A percentile compares a stretch with the other conserved stretches of the same genome.
Evolutionary conservation across 371 early-diverging fungal genomes (phyloP).

Genomic region (Mortierella sp.): DNA sequence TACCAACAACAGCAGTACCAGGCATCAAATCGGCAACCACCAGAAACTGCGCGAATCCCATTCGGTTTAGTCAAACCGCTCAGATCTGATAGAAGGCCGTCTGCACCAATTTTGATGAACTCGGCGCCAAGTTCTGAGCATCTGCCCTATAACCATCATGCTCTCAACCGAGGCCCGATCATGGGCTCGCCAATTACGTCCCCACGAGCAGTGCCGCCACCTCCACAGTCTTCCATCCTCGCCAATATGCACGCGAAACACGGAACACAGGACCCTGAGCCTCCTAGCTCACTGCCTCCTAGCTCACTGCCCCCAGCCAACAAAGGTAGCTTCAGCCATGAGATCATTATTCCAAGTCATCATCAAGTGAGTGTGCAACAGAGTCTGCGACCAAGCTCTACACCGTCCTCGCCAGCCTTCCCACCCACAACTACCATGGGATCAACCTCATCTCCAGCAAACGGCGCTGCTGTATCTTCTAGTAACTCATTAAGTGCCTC

Average conservation of each 20-base stretch:
- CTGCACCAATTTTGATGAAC: slow-evolving; percentile 45
- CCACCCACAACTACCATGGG: slow-evolving; percentile 24
- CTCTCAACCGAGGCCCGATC: slow-evolving; percentile 15
- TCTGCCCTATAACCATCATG: slow-evolving; percentile 25
- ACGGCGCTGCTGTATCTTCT: neutral
- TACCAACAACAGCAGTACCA: slow-evolving; percentile 18
- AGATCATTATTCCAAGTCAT: slow-evolving; percentile 27
- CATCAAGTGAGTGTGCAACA: slow-evolving; percentile 16
- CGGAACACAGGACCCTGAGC: slow-evolving; percentile 24
- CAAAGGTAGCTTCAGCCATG: slow-evolving; percentile 25
- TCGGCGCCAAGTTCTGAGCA: slow-evolving; percentile 30
- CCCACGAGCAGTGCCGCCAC: slow-evolving; percentile 35
- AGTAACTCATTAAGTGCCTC: slow-evolving; percentile 4
- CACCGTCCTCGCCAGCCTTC: slow-evolving; percentile 43
- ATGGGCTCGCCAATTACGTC: slow-evolving; percentile 36
- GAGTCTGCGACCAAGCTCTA: slow-evolving; percentile 29
- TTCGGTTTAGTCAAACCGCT: slow-evolving; percentile 43
- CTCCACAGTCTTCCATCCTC: slow-evolving; percentile 26
- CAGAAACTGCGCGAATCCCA: slow-evolving; percentile 28
- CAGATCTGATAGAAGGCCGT: slow-evolving; percentile 41
- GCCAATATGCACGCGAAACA: slow-evolving; percentile 33
- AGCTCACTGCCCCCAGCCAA: slow-evolving; percentile 1
- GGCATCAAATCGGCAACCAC: slow-evolving; percentile 3
- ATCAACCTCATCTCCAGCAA: neutral
- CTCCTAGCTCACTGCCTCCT: slow-evolving; percentile 5